Percentiles rank a stretch among this genome's conserved stretches.
These are phyloP conservation scores for Melampsora americana DNA, from an alignment of 1,284 basidiomycete species.

Conservation along the genomic window DNA sequence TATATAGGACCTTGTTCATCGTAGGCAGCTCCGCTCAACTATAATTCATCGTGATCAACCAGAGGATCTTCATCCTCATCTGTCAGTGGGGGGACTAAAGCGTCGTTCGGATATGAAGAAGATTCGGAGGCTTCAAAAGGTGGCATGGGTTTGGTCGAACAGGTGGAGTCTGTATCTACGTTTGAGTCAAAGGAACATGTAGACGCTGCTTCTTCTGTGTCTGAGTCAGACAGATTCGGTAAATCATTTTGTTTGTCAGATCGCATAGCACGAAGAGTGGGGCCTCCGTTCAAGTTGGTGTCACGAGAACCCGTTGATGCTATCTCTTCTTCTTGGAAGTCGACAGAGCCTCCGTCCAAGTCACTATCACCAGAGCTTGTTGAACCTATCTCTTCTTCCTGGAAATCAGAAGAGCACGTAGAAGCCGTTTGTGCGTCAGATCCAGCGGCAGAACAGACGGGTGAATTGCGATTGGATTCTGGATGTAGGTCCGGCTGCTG, in stretches of 20 bases:
- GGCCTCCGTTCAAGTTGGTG: background rate
- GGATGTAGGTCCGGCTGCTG: too few species aligned
- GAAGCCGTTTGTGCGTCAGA: too few species aligned
- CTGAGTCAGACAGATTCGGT: background rate
- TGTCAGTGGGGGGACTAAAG: background rate
- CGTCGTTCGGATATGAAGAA: background rate
- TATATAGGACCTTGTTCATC: too few species aligned
- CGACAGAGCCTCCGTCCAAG: background rate
- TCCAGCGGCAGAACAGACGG: too few species aligned
- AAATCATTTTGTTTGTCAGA: too few species aligned
- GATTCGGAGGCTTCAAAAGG: background rate
- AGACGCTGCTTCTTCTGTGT: background rate
- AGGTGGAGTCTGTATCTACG: background rate
- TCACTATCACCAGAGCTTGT: background rate
- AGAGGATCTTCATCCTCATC: background rate
- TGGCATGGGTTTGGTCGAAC: background rate
- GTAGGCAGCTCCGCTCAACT: background rate
- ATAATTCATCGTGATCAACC: background rate
- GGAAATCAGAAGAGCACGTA: background rate
- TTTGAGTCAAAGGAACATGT: conserved; percentile 1
- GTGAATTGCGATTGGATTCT: too few species aligned
- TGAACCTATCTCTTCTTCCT: background rate
- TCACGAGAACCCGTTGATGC: background rate
- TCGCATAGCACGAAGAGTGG: background rate
- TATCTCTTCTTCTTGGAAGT: background rate